Base-by-base conservation (phyloP, 768 basidiomycete genomes). In the Calocybe gangraenosa region DNA sequence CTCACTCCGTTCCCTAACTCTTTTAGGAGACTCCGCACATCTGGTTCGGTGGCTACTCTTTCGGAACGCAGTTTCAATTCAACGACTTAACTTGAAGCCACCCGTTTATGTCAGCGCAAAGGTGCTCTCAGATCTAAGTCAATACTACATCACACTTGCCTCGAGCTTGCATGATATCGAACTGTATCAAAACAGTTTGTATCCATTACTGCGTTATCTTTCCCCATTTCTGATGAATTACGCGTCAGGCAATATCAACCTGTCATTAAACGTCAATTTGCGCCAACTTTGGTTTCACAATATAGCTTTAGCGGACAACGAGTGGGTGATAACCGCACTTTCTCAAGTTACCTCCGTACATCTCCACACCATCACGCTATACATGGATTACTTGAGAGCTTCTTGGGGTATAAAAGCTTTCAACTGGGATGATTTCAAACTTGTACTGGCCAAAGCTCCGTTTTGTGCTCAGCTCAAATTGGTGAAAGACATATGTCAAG, bases 281-380 rank as follows among this genome's bases (percentile, higher is more conserved):
- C 47, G 43, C 33, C 38, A 33, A 34, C 10, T 52, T 21, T 52
- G 50, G 50, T 52, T 52, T 18, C 47, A 52, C 6, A 36, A 44
- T 33, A 31, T 45, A 9, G 23, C 40, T 20, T 47, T 15, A 18
- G 20, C 22, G 42, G 42, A n/a, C n/a, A n/a, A n/a, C n/a, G 18
- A 35, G 6, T 48, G 47, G 46, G 37, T 48, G 13, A 21, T 28
- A n/a, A 33, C 19, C 33, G 22, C 19, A 11, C 46, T 48, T 2
- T 33, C 28, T n/a, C 39, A 36, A 19, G 23, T 51, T 19, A 44
- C 42, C 7, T 48, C 50, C 19, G 32, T 31, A n/a, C 15, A 28
- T 22, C 25, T 46, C 38, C 37, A 40, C 13, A 51, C 42, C 10
- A 48, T 51, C 23, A 45, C 50, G 2, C 36, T 51, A 13, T 14